Evolutionary conservation across 345 rosid genomes (phyloP), one percentile per base, ranked within the genome.

Genomic region (Iberis pinnata): DNA sequence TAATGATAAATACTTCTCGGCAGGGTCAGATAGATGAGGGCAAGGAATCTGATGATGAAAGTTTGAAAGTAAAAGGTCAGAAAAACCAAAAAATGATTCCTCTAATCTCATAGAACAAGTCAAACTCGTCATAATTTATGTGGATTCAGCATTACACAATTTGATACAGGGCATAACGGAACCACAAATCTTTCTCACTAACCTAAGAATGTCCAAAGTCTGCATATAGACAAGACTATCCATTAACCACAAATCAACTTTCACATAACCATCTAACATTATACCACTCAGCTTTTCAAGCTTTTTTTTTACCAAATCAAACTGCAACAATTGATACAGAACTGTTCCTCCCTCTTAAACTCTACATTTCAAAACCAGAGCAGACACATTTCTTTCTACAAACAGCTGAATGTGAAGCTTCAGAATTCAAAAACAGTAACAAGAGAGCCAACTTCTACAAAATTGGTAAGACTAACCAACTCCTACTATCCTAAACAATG

Each of bases 1-100:
- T 61, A 90, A 60, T 8, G 98, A 84, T 27, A 90, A 24, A 72
- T 90, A 88, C 79, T 85, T 88, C 57, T 77, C 82, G 0, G 95
- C 80, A 14, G 97, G 95, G 60, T 92, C 85, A 9, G 56, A 53
- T 31, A 85, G 51, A 65, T 62, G 47, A 32, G 95, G 84, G 64
- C 82, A 80, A 18, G 76, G 80, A 60, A 92, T 82, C 96, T 92
- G 79, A 15, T 66, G 47, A 50, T 53, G 27, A 24, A 12, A 4
- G 27, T 37, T 36, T 12, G 17, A 38, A 33, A 62, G 8, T 40
- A 5, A 2, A 45, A 18, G 3, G 43, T 48, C 51, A 22, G 35
- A 3, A 27, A 7, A 39, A 2, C 4, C 3, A 0, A 45, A 36
- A 7, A 26, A 3, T 1, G 15, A 61, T 32, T n/a, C 29, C n/a